Evolutionary conservation across 2,329 filamentous ascomycete species (phyloP).

Genomic region (Verticillium nonalfalfae): DNA sequence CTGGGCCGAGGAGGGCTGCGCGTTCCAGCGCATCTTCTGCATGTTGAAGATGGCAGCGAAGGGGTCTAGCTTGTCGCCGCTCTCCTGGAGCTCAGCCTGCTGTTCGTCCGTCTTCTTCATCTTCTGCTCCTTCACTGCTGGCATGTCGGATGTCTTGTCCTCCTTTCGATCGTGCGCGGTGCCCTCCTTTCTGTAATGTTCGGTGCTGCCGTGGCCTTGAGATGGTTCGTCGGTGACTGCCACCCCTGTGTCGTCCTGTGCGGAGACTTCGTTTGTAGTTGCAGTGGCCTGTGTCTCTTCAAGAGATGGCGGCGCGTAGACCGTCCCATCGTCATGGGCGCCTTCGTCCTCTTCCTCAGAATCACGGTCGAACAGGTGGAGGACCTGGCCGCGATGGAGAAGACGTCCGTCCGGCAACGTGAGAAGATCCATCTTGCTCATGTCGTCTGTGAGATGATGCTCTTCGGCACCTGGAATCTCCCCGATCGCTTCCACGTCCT

Average conservation of each 20-base stretch:
- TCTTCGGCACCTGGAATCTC: not conserved
- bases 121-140: not conserved
- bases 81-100: not conserved
- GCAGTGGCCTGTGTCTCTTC: not conserved
- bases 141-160: too few species aligned
- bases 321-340: not conserved
- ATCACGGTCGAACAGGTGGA: slow-evolving; percentile 8
- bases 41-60: not conserved
- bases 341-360: not conserved
- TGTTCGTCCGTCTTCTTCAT: not conserved
- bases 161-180: not conserved
- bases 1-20: not conserved
- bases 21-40: not conserved
- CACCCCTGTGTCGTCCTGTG: not conserved
- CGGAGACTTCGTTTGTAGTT: not conserved
- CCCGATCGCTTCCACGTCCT: not conserved
- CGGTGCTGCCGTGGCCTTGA: not conserved
- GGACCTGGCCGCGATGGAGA: slow-evolving; percentile 11
- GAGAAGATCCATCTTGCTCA: not conserved
- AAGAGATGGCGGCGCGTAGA: not conserved
- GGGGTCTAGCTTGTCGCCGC: not conserved
- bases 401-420: slow-evolving; percentile 10
- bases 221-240: too few species aligned
- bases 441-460: not conserved
- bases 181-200: not conserved